Percentiles rank a stretch among this genome's conserved stretches.
Conservation (phyloP, 2,329 filamentous ascomycete species). For the Beauveria rudraprayagi region DNA sequence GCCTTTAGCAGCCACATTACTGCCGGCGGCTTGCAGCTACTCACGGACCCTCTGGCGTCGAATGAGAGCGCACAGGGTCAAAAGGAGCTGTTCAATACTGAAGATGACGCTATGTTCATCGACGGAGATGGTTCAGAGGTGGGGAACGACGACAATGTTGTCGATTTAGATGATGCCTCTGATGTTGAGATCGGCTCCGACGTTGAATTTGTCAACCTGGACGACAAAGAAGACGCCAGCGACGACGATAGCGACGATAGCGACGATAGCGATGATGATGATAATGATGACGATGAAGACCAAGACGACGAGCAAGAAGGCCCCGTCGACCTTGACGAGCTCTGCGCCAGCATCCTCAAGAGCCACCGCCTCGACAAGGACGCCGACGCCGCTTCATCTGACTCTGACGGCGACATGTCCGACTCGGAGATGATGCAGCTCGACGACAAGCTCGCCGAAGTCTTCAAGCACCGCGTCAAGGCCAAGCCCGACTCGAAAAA, state of each 20-base stretch:
- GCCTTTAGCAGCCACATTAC: constrained; percentile 72
- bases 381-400: constrained; percentile 44
- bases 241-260: constrained; percentile 36
- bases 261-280: constrained; percentile 34
- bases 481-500: constrained; percentile 60
- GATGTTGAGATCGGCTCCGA: constrained; percentile 43
- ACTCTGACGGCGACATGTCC: constrained; percentile 74
- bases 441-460: constrained; percentile 72
- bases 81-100: constrained; percentile 71
- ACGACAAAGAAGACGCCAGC: constrained; percentile 33
- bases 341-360: constrained; percentile 69
- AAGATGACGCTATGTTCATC: constrained; percentile 50
- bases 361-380: constrained; percentile 59
- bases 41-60: constrained; percentile 62
- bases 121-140: constrained; percentile 35
- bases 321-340: constrained; percentile 54
- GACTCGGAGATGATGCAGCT: constrained; percentile 93
- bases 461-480: constrained; percentile 73
- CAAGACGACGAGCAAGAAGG: constrained; percentile 37
- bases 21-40: constrained; percentile 57
- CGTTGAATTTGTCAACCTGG: constrained; percentile 40
- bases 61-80: constrained; percentile 79
- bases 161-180: constrained; percentile 27
- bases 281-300: constrained; percentile 36
- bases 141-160: constrained; percentile 28